These are phyloP conservation scores for Brettanomyces sp. DNA, from an alignment of 805 yeast species.

Conservation along the genomic window DNA sequence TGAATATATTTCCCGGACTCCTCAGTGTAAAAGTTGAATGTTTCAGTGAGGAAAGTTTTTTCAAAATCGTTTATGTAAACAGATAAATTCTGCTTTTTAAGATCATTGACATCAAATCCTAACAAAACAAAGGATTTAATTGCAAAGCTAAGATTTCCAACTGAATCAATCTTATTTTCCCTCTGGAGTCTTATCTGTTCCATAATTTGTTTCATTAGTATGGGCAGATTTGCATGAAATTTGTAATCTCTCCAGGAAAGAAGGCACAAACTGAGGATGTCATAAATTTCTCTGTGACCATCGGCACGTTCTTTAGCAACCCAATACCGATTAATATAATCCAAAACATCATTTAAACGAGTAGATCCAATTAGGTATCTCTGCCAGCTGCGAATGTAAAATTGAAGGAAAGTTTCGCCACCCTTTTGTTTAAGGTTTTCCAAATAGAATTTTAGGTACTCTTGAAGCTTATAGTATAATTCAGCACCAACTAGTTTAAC, in stretches of 20 bases:
- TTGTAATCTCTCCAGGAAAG: conserved; percentile 81
- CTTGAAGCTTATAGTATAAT: conserved; percentile 63
- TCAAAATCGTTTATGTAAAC: conserved; percentile 81
- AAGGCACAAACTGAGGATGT: conserved; percentile 80
- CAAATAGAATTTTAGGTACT: conserved; percentile 56
- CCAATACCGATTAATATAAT: conserved; percentile 96
- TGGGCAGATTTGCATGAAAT: conserved; percentile 56
- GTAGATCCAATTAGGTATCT: conserved; percentile 88
- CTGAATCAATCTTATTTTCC: conserved; percentile 64
- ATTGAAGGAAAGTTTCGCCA: conserved; percentile 64
- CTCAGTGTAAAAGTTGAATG: conserved; percentile 52
- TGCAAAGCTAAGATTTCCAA: conserved; percentile 57
- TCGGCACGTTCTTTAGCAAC: conserved; percentile 92
- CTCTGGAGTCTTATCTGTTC: conserved; percentile 71
- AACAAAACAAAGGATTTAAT: conserved; percentile 80
- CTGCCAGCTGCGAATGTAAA: conserved; percentile 83
- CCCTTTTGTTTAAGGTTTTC: conserved; percentile 38
- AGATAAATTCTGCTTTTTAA: conserved; percentile 72
- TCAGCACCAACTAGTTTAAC: conserved; percentile 73
- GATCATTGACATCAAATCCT: conserved; percentile 86
- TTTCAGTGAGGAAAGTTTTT: conserved; percentile 59
- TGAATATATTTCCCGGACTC: conserved; percentile 63
- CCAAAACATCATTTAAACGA: conserved; percentile 84
- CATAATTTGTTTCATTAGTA: conserved; percentile 62
- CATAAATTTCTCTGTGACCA: conserved; percentile 82